A percentile compares a stretch with the other conserved stretches of the same genome.
Evolutionary conservation across 257 asterid species (phyloP).

Genomic region (Cynanchum wilfordii): DNA sequence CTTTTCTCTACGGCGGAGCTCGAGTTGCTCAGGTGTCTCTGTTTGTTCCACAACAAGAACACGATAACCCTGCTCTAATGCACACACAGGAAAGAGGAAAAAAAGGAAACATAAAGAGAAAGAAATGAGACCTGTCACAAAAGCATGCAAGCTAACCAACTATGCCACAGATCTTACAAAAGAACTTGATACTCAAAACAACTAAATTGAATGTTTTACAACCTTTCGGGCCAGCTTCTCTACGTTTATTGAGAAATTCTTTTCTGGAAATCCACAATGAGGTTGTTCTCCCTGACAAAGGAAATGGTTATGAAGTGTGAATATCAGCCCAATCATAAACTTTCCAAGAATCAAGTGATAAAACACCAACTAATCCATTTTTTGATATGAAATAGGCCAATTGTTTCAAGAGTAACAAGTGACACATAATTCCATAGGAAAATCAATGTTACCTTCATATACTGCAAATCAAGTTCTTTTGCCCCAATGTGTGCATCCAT

Average conservation of each 20-base stretch:
- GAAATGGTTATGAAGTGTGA: slow-evolving; percentile 9
- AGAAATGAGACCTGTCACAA: slow-evolving; percentile 9
- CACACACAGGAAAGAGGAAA: slow-evolving; percentile 5
- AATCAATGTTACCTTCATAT: slow-evolving; percentile 77
- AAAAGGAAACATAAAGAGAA: slow-evolving; percentile 7
- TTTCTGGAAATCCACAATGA: slow-evolving; percentile 99
- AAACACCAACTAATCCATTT: not conserved
- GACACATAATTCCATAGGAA: not conserved
- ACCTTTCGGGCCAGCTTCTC: slow-evolving; percentile 97
- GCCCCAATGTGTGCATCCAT: slow-evolving; percentile 99
- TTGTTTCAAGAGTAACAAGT: not conserved
- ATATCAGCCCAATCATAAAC: not conserved
- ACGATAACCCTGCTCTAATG: slow-evolving; percentile 69
- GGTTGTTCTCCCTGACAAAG: slow-evolving; percentile 91
- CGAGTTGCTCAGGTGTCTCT: slow-evolving; percentile 97
- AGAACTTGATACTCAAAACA: slow-evolving; percentile 9
- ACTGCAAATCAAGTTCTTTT: slow-evolving; percentile 91
- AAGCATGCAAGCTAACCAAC: slow-evolving; percentile 8
- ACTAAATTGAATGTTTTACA: slow-evolving; percentile 9
- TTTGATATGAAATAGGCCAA: not conserved
- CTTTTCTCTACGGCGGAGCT: slow-evolving; percentile 73
- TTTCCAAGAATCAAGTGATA: not conserved
- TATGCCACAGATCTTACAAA: not conserved
- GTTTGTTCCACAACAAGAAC: slow-evolving; percentile 98
- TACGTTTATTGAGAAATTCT: slow-evolving; percentile 71